Base-by-base conservation (phyloP, 2,329 filamentous ascomycete genomes). In the Madurella mycetomatis region DNA sequence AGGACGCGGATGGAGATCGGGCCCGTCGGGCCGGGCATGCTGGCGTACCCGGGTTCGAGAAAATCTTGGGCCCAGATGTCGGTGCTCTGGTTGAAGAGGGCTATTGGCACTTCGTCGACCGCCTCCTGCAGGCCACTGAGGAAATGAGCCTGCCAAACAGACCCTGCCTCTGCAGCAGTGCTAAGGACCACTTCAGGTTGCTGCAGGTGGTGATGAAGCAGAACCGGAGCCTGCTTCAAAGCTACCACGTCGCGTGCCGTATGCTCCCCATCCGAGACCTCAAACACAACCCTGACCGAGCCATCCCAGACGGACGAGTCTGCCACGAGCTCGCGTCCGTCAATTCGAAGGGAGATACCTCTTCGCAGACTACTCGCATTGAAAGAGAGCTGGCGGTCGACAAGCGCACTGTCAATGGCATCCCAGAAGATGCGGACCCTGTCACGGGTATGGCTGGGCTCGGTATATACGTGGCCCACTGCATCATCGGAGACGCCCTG, bases 201-300 rank as follows among this genome's bases (percentile, higher is more conserved):
- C 54, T 75, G 69, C 5, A 66, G 49, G 47, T 72, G 70, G 52
- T 73, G 69, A 39, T 74, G 72, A 2, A 64, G 66, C 11, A 74
- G 59, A 2, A 74, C 63, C 0, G 72, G 72, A 1, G 72, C 71
- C 9, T 72, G 64, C 3, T 66, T 68, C 4, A 75, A 56, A 3
- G 58, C 60, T 3, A 74, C 70, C 1, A 43, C 55, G 47, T 70
- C 69, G 0, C 55, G 60, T 1, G 53, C 50, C 12, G 43, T 56
- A 3, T 54, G 30, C 0, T 51, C 47, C 0, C 59, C 57, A 47
- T 67, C 64, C 9, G 52, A 49, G 1, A 74, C 63, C 9, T 60
- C 60, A 49, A 74, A 70, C 8, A 57, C 54, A 34, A 67, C 59
- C 11, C 13, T 64, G 40, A 62, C 66, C 0, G 55, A 53, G 2